A percentile compares a stretch with the other conserved stretches of the same genome.
Conservation (phyloP, 1,284 basidiomycete genomes). For the Apiotrichum montevideense region DNA sequence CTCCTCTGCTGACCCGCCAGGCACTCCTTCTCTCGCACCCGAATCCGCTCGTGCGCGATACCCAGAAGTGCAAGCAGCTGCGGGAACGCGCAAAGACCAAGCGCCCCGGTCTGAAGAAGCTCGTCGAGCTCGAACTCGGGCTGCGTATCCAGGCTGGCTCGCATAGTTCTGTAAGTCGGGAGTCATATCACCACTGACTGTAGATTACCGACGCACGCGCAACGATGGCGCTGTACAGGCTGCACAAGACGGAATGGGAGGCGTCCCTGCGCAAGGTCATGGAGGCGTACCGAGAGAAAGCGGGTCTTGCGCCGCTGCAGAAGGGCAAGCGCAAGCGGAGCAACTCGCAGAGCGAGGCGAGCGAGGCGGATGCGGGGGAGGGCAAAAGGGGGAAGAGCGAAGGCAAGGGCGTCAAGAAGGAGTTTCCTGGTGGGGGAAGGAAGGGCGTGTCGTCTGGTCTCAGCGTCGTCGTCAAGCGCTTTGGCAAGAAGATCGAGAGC, state of each 20-base stretch:
- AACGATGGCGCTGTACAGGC: conserved; percentile 87
- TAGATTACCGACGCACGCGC: conserved; percentile 89
- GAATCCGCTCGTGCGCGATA: conserved; percentile 70
- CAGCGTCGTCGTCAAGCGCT: conserved; percentile 54
- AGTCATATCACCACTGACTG: neutral
- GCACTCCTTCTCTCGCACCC: conserved; percentile 88
- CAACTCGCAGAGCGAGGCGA: conserved; percentile 24
- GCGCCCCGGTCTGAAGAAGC: conserved; percentile 68
- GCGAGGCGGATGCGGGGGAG: neutral
- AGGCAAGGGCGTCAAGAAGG: conserved; percentile 25
- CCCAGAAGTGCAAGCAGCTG: conserved; percentile 57
- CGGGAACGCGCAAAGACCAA: conserved; percentile 55
- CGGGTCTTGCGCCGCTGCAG: conserved; percentile 14
- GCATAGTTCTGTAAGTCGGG: conserved; percentile 66
- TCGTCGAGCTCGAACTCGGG: conserved; percentile 75
- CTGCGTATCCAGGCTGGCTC: conserved; percentile 80
- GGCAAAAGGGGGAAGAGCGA: neutral
- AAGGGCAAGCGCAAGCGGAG: conserved; percentile 17
- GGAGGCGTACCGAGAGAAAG: conserved; percentile 38
- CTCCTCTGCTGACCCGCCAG: conserved; percentile 44
- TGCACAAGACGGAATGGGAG: conserved; percentile 86
- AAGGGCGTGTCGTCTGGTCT: conserved; percentile 67
- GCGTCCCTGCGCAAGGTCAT: conserved; percentile 42
- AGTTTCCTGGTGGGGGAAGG: conserved; percentile 55
- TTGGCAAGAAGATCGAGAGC: conserved; percentile 29